Evolutionary conservation across 257 asterid genomes (phyloP), one percentile per base, ranked within the genome.

Genomic region (Solanum piurae): DNA sequence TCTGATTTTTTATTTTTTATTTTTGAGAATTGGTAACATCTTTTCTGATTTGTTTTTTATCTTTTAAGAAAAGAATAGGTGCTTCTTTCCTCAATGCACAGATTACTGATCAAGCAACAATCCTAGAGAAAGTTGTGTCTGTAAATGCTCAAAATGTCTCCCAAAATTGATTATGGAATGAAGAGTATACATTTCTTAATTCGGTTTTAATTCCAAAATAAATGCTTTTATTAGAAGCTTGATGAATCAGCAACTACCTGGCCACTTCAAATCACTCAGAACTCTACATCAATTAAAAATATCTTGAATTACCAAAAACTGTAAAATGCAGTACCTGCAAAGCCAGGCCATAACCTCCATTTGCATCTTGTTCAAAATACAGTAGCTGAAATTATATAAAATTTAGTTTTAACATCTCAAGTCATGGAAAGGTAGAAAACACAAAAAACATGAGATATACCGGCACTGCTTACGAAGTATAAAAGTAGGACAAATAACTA

Each of bases 291-390:
- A 80, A 80, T 5, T 4, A 46, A 29, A 18, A 16, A 20, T 44
- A 80, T 80, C 66, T 79, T 9, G 40, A 79, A 18, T 34, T 49
- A 82, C 86, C 38, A 36, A 74, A 60, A 38, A 7, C 44, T 38
- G 23, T 58, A 38, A 88, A 87, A 7, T 85, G 74, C 60, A 73
- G 27, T 93, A 97, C 99, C 99, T 97, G 99, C 93, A 97, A 94
- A 34, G 98, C 99, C 91, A 97, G 88, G 44, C 99, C 99, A 89
- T 96, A 97, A 86, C 99, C 99, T 42, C 93, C 99, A 91, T 95
- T 95, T 87, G 90, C 91, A 88, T 97, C 99, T 91, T 96, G 98
- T 91, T 97, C 99, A 75, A 97, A 97, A 92, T 93, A 97, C 55
- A 97, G 90, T 38, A 93, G 93, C 96, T 93, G 96, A 89, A 90